phyloP scores from a whole-genome alignment of 495 filamentous ascomycete genomes.

The Clohesyomyces aquaticus region DNA sequence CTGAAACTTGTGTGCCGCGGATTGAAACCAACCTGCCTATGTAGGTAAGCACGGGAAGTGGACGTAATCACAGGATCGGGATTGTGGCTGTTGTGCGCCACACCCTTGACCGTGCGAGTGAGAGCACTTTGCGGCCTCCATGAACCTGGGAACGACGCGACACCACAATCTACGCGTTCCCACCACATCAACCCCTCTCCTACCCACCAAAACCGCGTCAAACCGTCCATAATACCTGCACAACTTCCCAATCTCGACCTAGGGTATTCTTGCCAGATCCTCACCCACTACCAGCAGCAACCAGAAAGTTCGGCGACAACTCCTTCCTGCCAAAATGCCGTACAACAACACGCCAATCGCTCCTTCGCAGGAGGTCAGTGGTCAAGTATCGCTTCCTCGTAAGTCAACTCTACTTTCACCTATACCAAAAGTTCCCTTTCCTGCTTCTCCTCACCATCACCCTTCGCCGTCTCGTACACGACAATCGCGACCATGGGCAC shows the following conservation, averaged over 20 bases:
- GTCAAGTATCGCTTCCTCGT: conserved; percentile 84
- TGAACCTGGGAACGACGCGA: too few relatives aligned
- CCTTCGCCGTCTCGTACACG: too few relatives aligned
- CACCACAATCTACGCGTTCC: conserved; percentile 5
- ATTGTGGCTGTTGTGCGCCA: conserved; percentile 1
- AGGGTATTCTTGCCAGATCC: neutral
- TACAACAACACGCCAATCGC: conserved; percentile 86
- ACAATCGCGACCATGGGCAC: too few relatives aligned
- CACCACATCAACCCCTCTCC: neutral
- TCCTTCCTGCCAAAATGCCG: conserved; percentile 67
- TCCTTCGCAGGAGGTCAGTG: conserved; percentile 79
- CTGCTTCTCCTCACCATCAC: too few relatives aligned
- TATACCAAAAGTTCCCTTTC: conserved; percentile 50
- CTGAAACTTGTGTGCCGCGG: too few relatives aligned
- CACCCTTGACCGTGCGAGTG: conserved; percentile 8
- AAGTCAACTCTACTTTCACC: too few relatives aligned
- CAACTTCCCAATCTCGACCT: neutral
- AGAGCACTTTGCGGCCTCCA: too few relatives aligned
- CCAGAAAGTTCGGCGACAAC: neutral
- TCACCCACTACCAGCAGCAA: too few relatives aligned
- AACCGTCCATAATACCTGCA: neutral
- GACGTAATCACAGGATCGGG: neutral
- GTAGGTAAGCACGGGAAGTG: neutral
- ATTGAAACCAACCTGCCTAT: too few relatives aligned
- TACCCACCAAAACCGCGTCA: conserved; percentile 6